These are phyloP conservation scores for Penicillium sp. DNA, from an alignment of 2,329 filamentous ascomycete species.

Conservation along the genomic window DNA sequence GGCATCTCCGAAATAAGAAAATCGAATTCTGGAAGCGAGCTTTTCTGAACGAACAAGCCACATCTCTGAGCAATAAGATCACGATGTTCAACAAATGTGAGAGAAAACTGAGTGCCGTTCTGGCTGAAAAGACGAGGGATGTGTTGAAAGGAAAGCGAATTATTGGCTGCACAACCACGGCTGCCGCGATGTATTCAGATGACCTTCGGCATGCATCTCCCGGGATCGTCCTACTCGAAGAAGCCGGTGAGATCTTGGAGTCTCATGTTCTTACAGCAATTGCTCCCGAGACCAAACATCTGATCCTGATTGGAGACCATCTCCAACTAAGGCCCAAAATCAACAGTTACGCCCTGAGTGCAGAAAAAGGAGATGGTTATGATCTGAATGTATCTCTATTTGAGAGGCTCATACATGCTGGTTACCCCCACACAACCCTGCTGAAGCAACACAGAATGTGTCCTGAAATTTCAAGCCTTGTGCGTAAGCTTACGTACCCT, in stretches of 20 bases:
- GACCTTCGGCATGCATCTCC: conserved; percentile 58
- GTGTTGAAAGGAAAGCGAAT: conserved; percentile 59
- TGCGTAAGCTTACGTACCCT: conserved; percentile 63
- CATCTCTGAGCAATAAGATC: conserved; percentile 15
- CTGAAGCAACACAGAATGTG: conserved; percentile 68
- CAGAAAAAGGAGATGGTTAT: conserved; percentile 66
- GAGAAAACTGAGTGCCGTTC: conserved; percentile 7
- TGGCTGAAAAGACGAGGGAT: conserved; percentile 11
- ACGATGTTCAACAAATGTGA: conserved; percentile 16
- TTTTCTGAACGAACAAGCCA: conserved; percentile 55
- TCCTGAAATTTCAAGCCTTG: conserved; percentile 65
- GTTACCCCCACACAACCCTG: conserved; percentile 57
- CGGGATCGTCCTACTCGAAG: conserved; percentile 67
- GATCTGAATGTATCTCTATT: conserved; percentile 70
- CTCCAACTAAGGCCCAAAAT: conserved; percentile 71
- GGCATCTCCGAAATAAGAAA: conserved; percentile 38
- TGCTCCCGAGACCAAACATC: conserved; percentile 57
- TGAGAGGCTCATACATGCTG: conserved; percentile 64
- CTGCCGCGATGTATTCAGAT: conserved; percentile 62
- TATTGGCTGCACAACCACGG: conserved; percentile 72
- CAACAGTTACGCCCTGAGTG: conserved; percentile 60
- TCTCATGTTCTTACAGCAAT: conserved; percentile 66
- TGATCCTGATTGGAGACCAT: conserved; percentile 73
- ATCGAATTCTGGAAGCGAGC: conserved; percentile 47
- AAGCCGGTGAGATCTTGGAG: conserved; percentile 74